Conservation (phyloP, 2,329 filamentous ascomycete species). For the Botrytis byssoidea region DNA sequence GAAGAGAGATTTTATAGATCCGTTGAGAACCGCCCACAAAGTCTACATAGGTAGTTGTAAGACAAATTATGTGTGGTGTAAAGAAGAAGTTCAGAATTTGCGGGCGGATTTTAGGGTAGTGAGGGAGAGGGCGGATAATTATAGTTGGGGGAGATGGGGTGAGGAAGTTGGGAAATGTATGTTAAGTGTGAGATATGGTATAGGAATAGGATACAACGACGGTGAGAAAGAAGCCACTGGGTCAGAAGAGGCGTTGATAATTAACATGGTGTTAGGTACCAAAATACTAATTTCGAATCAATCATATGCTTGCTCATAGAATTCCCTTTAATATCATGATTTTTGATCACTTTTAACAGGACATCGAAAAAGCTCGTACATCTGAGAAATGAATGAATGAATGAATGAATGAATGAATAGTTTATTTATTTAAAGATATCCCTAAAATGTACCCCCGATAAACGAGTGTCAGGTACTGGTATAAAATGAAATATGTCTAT, state of each 20-base stretch:
- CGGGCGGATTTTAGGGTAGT: not conserved
- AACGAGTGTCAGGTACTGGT: not conserved
- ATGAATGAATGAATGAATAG: no score
- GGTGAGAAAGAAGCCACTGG: not conserved
- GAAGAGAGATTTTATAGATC: not conserved
- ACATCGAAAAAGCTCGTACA: not conserved
- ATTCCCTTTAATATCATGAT: rapidly evolving
- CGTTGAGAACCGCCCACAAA: not conserved
- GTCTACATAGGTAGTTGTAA: not conserved
- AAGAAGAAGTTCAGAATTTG: no score
- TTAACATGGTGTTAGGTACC: not conserved
- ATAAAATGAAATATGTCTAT: not conserved
- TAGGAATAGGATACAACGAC: not conserved
- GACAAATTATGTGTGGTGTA: not conserved
- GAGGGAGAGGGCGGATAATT: not conserved
- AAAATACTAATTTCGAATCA: no score
- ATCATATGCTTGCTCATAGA: not conserved
- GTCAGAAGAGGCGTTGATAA: not conserved
- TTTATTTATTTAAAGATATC: not conserved
- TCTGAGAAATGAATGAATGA: not conserved
- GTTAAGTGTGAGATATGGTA: not conserved
- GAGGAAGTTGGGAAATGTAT: no score
- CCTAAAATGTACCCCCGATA: not conserved
- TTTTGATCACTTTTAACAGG: not conserved
- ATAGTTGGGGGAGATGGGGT: no score